Evolutionary conservation across 2,329 filamentous ascomycete species (phyloP).

Genomic region (Raffaelea albimanens): DNA sequence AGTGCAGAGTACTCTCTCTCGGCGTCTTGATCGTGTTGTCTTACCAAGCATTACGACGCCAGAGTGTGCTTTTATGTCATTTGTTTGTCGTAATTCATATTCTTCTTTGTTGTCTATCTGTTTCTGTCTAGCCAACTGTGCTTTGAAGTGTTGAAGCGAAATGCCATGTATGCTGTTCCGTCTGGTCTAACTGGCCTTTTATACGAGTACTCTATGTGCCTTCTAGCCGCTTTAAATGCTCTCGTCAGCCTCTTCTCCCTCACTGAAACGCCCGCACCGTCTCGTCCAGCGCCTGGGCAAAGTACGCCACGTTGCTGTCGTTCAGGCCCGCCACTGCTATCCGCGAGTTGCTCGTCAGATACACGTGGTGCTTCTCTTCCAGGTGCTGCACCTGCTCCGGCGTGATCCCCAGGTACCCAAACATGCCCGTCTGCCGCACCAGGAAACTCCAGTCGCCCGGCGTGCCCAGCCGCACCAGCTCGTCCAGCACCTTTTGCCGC

Average conservation of each 20-base stretch:
- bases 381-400: conserved; percentile 65
- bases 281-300: neutral
- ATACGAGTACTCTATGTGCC: no score
- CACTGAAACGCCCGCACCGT: neutral
- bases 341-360: conserved; percentile 40
- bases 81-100: no score
- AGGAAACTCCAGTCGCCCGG: conserved; percentile 63
- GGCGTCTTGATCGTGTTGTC: no score
- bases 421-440: conserved; percentile 89
- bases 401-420: conserved; percentile 76
- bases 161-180: no score
- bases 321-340: neutral
- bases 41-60: no score
- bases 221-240: no score
- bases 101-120: no score
- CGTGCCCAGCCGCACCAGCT: conserved; percentile 75
- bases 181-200: no score
- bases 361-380: conserved; percentile 62
- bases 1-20: no score
- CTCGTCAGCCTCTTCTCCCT: conserved; percentile 4
- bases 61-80: no score
- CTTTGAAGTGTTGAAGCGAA: no score
- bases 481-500: conserved; percentile 65
- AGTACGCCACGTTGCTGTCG: neutral
- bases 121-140: no score